Evolutionary conservation across 345 rosid species (phyloP).

Genomic region (Nasturtium officinale): DNA sequence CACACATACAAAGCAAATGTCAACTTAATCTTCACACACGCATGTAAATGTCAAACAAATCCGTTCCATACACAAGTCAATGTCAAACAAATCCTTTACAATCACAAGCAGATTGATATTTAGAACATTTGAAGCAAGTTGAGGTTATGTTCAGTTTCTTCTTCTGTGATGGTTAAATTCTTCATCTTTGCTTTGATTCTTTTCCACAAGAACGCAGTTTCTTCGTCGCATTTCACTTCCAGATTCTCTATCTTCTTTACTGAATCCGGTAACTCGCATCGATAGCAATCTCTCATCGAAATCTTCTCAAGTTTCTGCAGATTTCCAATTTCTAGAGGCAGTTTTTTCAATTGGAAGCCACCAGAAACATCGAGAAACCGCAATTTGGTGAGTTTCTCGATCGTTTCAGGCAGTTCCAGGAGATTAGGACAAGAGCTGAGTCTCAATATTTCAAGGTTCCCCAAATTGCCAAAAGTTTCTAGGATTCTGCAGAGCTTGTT

Average conservation of each 20-base stretch:
- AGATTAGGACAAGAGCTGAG: constrained; percentile 54
- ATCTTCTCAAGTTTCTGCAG: constrained; percentile 48
- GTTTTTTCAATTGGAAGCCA: constrained; percentile 38
- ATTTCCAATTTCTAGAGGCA: constrained; percentile 54
- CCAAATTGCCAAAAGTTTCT: constrained; percentile 42
- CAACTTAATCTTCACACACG: too few relatives aligned
- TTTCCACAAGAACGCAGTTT: constrained; percentile 49
- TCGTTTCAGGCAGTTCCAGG: constrained; percentile 47
- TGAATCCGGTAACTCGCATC: constrained; percentile 47
- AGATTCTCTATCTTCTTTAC: constrained; percentile 44
- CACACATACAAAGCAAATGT: too few relatives aligned
- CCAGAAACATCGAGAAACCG: constrained; percentile 55
- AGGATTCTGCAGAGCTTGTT: constrained; percentile 50
- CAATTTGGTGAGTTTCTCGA: constrained; percentile 45
- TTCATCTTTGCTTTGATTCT: constrained; percentile 18
- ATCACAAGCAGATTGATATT: not conserved
- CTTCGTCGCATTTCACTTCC: constrained; percentile 58
- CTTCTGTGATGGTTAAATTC: constrained; percentile 38
- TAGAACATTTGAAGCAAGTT: constrained; percentile 37
- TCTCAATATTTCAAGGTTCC: constrained; percentile 49
- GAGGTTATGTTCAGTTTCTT: constrained; percentile 41
- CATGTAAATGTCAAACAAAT: too few relatives aligned
- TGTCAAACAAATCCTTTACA: too few relatives aligned
- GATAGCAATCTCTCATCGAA: constrained; percentile 54
- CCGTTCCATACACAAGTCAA: too few relatives aligned